Base-by-base conservation (phyloP, 1,139 yeast genomes). In the Kluyveromyces sp. region DNA sequence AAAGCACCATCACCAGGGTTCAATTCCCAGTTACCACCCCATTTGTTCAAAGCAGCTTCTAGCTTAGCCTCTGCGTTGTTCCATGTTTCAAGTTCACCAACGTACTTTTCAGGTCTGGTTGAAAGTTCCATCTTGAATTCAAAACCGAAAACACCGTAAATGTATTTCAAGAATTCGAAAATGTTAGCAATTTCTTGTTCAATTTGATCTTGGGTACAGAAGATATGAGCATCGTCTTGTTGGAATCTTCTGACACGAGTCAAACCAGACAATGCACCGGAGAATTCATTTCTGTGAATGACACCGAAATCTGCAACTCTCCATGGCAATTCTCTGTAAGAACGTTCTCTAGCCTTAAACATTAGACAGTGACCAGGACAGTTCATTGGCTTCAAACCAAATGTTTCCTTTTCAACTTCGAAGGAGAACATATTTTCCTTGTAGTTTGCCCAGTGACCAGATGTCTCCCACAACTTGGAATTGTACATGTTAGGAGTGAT, bases 1-100 rank as follows among this genome's bases (percentile, higher is more conserved):
- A 92, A 92, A 37, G 98, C 98, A 67, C 98, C 98, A 66, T 92
- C 97, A 61, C 95, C 97, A 50, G 88, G 90, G 70, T 90, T 88
- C 57, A 90, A 69, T 62, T 83, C 86, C 97, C 97, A 92, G 49
- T 79, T 74, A 53, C 87, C 89, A 53, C 86, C 81, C 73, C 89
- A 89, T 49, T 73, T 73, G 66, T 84, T 77, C 60, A 89, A 75
- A 39, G 95, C 94, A 49, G 72, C 68, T 60, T 79, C 85, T 62
- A 92, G 78, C 63, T 81, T 84, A 47, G 69, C 60, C 68, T 92
- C 98, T 30, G 98, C 98, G 48, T 70, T 70, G 63, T 87, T 77
- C 98, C 98, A 92, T 45, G 94, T 84, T 59, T 79, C 85, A 37
- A 86, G 59, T 37, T 82, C 86, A 57, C 97, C 97, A 53, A 89